phyloP scores from a whole-genome alignment of 1,139 yeast genomes.

The Kluyveromyces marxianus region DNA sequence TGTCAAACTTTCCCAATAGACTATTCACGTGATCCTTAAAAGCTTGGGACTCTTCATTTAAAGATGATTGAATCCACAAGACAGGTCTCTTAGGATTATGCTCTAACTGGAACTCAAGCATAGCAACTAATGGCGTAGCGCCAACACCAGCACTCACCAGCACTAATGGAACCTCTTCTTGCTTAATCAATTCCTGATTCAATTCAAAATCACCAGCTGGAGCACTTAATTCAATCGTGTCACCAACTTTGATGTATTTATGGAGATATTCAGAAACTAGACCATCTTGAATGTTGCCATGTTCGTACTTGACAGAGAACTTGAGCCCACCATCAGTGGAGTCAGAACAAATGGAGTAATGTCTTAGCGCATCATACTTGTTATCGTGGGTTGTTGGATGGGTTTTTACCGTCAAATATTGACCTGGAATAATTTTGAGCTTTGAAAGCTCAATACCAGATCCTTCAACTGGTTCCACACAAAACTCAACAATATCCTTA shows the following conservation, averaged over 20 bases:
- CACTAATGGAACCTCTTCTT: slow-evolving; percentile 33
- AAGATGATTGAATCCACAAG: slow-evolving; percentile 27
- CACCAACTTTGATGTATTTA: slow-evolving; percentile 43
- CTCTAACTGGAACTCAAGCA: slow-evolving; percentile 34
- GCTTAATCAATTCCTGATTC: slow-evolving; percentile 19
- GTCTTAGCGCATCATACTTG: slow-evolving; percentile 28
- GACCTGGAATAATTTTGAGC: slow-evolving; percentile 43
- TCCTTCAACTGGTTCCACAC: slow-evolving; percentile 41
- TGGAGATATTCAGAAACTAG: slow-evolving; percentile 49
- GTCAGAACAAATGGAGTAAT: slow-evolving; percentile 27
- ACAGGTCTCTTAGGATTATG: slow-evolving; percentile 26
- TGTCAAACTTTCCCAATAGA: slow-evolving; percentile 12
- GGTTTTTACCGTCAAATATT: slow-evolving; percentile 51
- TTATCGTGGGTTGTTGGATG: slow-evolving; percentile 27
- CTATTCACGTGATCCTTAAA: slow-evolving; percentile 21
- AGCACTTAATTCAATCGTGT: slow-evolving; percentile 43
- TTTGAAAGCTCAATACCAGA: slow-evolving; percentile 29
- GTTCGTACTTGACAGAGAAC: slow-evolving; percentile 43
- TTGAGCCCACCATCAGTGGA: slow-evolving; percentile 20
- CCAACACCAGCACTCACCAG: slow-evolving; percentile 62
- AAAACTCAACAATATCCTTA: slow-evolving; percentile 40
- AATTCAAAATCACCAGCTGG: slow-evolving; percentile 53
- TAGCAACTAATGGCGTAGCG: slow-evolving; percentile 54
- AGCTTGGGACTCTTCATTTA: slow-evolving; percentile 18
- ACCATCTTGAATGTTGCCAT: slow-evolving; percentile 37